Base-by-base conservation (phyloP, 495 filamentous ascomycete species). In the Beverwykella pulmonaria region DNA sequence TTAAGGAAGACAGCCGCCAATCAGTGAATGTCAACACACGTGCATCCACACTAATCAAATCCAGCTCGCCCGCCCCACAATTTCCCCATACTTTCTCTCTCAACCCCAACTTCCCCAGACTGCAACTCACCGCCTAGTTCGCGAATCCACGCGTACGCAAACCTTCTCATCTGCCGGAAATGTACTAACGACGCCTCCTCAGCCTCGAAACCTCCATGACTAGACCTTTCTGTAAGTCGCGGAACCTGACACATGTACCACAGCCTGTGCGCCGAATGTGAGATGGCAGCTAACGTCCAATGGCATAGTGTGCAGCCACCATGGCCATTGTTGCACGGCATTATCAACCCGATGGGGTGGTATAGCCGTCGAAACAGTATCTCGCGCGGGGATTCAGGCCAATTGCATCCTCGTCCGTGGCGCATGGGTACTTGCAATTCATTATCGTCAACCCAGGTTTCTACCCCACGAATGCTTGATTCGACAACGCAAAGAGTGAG, bases 301-400 rank as follows among this genome's bases (percentile, higher is more conserved):
- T 32, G 23, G 44, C 1, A 60, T 57, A 49, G 57, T 30, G 57
- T 29, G 26, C 25, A 58, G 32, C 20, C 20, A 48, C 6, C 15
- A 14, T 30, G 12, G 8, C 3, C 20, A 25, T 23, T 4, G 32
- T 36, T 62, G 14, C 48, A 62, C 62, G 62, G 62, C 30, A 19
- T 58, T 65, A 65, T 59, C 54, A 48, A 10, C 53, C 62, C 62
- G 62, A 53, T 30, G 25, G 22, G 25, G 34, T 54, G 61, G 36
- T 44, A 44, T 26, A 58, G 44, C 61, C 52, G 61, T 48, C 57
- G 30, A 12, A 52, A n/a, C 14, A 7, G n/a, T 61, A 26, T 6
- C 25, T 25, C 23, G 12, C 25, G 5, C 48, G 5, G 3, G 39
- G 15, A 12, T 44, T 14, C 39, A 52, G 48, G 17, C 17, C 27